A percentile compares a stretch with the other conserved stretches of the same genome.
Conservation (phyloP, 2,329 filamentous ascomycete species). For the Paraconiothyrium sp. region DNA sequence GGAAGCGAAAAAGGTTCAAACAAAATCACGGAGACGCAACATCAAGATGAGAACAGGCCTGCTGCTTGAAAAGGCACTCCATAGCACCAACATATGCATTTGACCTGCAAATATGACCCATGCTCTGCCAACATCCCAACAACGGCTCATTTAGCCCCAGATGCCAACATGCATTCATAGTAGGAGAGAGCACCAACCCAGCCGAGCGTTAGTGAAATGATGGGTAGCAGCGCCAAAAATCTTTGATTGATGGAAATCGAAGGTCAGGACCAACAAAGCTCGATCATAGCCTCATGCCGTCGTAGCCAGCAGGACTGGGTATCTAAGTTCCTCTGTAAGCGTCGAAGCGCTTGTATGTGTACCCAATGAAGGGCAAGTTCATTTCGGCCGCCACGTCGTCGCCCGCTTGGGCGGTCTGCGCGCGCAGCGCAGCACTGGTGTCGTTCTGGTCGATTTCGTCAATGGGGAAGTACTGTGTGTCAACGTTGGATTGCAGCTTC, state of each 20-base stretch:
- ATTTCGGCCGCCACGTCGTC: conserved; percentile 88
- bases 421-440: conserved; percentile 85
- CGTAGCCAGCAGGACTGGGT: conserved; percentile 23
- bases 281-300: conserved; percentile 13
- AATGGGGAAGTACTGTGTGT: conserved; percentile 98
- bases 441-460: conserved; percentile 98
- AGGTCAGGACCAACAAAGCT: conserved; percentile 7
- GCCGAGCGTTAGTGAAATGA: conserved; percentile 10
- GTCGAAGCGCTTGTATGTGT: conserved; percentile 97
- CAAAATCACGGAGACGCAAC: not conserved
- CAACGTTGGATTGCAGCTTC: conserved; percentile 88
- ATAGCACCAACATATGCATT: conserved; percentile 13
- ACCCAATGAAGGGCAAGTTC: conserved; percentile 94
- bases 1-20: not conserved
- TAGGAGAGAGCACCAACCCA: not conserved
- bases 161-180: conserved; percentile 6
- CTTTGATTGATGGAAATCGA: conserved; percentile 17
- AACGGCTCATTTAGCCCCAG: not conserved
- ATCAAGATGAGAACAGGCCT: not conserved
- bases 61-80: not conserved
- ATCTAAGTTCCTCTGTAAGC: conserved; percentile 61
- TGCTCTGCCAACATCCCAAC: conserved; percentile 6
- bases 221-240: conserved; percentile 16
- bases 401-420: conserved; percentile 77
- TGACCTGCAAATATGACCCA: conserved; percentile 10